Evolutionary conservation across 1,284 basidiomycete species (phyloP).

Genomic region (Exobasidium rhododendri): DNA sequence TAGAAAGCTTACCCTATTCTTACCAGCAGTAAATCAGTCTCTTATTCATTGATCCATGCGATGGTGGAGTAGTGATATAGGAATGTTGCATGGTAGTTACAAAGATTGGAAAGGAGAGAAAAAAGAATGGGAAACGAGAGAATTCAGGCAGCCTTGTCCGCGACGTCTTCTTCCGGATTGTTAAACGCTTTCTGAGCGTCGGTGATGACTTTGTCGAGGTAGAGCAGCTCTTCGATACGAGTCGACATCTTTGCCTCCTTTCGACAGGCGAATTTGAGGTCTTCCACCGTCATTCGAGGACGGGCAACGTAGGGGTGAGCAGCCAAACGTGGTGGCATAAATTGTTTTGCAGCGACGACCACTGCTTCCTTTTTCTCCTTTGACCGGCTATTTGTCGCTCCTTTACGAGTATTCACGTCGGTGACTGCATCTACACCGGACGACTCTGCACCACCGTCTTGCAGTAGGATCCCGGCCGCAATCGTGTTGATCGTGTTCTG

Average conservation of each 20-base stretch:
- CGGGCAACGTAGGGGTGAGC: conserved; percentile 20
- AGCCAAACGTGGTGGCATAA: not conserved
- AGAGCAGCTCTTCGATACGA: conserved; percentile 51
- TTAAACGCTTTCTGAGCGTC: conserved; percentile 39
- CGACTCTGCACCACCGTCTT: conserved; percentile 12
- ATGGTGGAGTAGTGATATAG: no score
- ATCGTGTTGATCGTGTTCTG: conserved; percentile 20
- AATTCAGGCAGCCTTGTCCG: not conserved
- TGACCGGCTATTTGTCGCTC: conserved; percentile 22
- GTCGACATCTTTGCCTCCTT: conserved; percentile 50
- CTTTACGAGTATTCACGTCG: not conserved
- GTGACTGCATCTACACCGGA: conserved; percentile 8
- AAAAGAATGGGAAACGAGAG: no score
- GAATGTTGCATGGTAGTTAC: no score
- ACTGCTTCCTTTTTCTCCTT: conserved; percentile 21
- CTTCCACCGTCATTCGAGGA: conserved; percentile 48
- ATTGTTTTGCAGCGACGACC: not conserved
- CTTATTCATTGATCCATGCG: no score
- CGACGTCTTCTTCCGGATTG: conserved; percentile 4
- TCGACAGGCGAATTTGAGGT: conserved; percentile 49
- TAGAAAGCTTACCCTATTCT: no score
- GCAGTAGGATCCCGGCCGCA: conserved; percentile 14
- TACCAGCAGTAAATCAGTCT: no score
- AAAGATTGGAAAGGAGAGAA: no score
- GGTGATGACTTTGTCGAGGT: conserved; percentile 49